phyloP scores from a whole-genome alignment of 2,329 filamentous ascomycete genomes.

The Xylaria sp. region DNA sequence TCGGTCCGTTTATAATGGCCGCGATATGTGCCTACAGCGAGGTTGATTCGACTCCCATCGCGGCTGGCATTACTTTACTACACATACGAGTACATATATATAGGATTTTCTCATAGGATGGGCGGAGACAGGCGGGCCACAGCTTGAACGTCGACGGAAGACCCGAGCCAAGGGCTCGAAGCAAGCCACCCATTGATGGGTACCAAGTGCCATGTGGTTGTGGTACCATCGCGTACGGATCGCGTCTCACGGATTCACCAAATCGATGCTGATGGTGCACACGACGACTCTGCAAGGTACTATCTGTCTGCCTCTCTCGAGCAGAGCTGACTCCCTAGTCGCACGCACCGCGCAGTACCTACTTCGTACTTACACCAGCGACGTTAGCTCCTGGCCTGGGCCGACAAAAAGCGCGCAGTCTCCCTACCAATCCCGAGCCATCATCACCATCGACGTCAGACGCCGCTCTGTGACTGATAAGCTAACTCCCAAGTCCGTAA shows the following conservation, averaged over 20 bases:
- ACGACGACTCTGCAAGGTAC: constrained; percentile 16
- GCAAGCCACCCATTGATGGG: constrained; percentile 17
- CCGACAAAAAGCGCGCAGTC: constrained; percentile 12
- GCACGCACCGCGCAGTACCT: background rate
- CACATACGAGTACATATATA: background rate
- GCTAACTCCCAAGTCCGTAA: background rate
- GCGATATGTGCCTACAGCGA: background rate
- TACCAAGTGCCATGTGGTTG: constrained; percentile 19
- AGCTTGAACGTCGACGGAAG: background rate
- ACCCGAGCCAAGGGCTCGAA: constrained; percentile 16
- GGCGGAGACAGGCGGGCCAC: too few species aligned
- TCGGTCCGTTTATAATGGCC: background rate
- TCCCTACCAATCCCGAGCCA: background rate
- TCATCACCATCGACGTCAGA: constrained; percentile 11
- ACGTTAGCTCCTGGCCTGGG: background rate
- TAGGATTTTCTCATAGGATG: background rate
- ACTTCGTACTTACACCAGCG: background rate
- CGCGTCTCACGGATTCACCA: constrained; percentile 16
- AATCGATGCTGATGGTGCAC: background rate
- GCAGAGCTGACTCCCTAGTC: constrained; percentile 1
- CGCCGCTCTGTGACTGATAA: background rate
- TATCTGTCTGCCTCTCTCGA: background rate
- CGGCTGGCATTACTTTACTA: background rate
- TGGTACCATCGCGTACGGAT: constrained; percentile 13
- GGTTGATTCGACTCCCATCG: background rate